Evolutionary conservation across 148 eudicot species (phyloP), one percentile per base, ranked within the genome.

Genomic region (Pouteria glomerata): DNA sequence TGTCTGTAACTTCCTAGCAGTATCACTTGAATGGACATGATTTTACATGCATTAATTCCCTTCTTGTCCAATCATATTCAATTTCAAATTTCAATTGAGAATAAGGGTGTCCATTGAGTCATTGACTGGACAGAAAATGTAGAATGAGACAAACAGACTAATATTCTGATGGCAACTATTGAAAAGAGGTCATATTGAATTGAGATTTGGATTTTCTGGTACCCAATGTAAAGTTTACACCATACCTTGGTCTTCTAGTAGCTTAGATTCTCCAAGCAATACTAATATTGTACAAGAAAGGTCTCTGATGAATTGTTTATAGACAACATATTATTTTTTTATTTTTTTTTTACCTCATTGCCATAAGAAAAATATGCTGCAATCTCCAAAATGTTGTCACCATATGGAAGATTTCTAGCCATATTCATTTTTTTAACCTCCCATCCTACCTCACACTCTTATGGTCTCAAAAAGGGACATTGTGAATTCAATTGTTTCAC

Each of bases 31-130:
- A 16, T 56, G 48, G 31, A 10, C n/a, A 3, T 42, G 16, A 16
- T 41, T 39, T 27, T 55, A n/a, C 21, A n/a, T 21, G 44, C 57
- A 10, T 52, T 29, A 68, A 37, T n/a, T 33, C 13, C 14, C 18
- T 4, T 55, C n/a, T 33, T 52, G 31, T 68, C 61, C 71, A 52
- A 35, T 68, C 39, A n/a, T 21, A 33, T 24, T 69, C 13, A n/a
- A n/a, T n/a, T n/a, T n/a, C n/a, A n/a, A n/a, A n/a, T n/a, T n/a
- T n/a, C n/a, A 56, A 37, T 42, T 35, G 24, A 55, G 51, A 37
- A 15, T 45, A 16, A 23, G 16, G 33, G 1, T 13, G 23, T 68
- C 12, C n/a, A n/a, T n/a, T n/a, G n/a, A n/a, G n/a, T n/a, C 41
- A 33, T 63, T n/a, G n/a, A n/a, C n/a, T n/a, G n/a, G n/a, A n/a